These are phyloP conservation scores for Forsythia viridissima DNA, from an alignment of 257 asterid species.

Conservation along the genomic window DNA sequence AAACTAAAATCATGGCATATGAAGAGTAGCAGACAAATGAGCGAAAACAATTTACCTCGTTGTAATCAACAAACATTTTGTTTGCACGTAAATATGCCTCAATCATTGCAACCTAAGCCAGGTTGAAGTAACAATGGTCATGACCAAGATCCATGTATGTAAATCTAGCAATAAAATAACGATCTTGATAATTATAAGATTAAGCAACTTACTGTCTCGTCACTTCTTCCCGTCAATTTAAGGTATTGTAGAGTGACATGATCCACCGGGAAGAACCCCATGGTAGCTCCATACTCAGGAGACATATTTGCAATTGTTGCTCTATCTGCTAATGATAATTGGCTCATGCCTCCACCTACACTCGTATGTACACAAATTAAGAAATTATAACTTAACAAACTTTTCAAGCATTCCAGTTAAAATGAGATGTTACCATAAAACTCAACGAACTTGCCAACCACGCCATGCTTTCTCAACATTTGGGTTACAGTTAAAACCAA, in stretches of 20 bases:
- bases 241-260: conserved; percentile 82
- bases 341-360: conserved; percentile 81
- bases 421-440: conserved; percentile 54
- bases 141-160: background rate
- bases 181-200: background rate
- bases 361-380: background rate
- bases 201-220: conserved; percentile 57
- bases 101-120: conserved; percentile 70
- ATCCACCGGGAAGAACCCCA: conserved; percentile 98
- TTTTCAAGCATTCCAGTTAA: background rate
- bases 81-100: conserved; percentile 84
- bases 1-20: conserved; percentile 3
- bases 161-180: background rate
- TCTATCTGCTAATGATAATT: conserved; percentile 80
- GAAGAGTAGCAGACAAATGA: background rate
- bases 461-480: conserved; percentile 87
- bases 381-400: conserved; percentile 7
- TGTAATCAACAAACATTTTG: conserved; percentile 83
- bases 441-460: conserved; percentile 88
- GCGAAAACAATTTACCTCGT: conserved; percentile 45
- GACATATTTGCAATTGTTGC: conserved; percentile 98
- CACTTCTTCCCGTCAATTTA: conserved; percentile 82
- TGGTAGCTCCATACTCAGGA: conserved; percentile 96
- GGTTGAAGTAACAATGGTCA: conserved; percentile 23
- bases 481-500: conserved; percentile 93